Evolutionary conservation across 306 rosid genomes (phyloP), one percentile per base, ranked within the genome.

Genomic region (Citrullus amarus): DNA sequence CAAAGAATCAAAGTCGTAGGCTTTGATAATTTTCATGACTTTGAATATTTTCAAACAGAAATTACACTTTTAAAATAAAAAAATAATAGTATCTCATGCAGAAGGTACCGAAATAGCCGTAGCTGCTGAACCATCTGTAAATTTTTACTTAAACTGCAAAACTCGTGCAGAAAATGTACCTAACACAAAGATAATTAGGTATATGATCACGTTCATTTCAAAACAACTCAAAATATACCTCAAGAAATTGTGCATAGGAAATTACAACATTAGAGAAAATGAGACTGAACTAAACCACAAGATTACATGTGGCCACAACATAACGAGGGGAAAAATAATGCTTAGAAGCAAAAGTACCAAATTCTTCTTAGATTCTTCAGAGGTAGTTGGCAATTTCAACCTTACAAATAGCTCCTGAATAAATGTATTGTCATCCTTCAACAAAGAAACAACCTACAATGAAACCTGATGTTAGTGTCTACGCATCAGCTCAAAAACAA

Each of bases 41-140:
- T 48, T 48, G 54, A 48, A 48, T 48, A 48, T 48, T 48, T 44
- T 22, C 59, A 73, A 57, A 77, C 32, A 12, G 36, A 30, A 38
- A 77, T 38, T 38, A 30, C 77, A 67, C 60, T 48, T 60, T 48
- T 16, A 28, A 77, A 73, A 78, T 32, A 17, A 30, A 65, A 16
- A 67, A 61, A 55, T 54, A 22, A 76, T 18, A 0, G 59, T 34
- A 73, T 50, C 6, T 30, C 77, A 73, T 51, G 63, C 75, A 18
- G 77, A 85, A 67, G 73, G 66, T 86, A 94, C 98, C 97, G 87
- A 85, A 87, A 92, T 73, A 94, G 89, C 80, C 96, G 93, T 72
- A 90, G 89, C 86, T 94, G 98, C 82, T 94, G 93, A 74, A 92
- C 97, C 96, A 92, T 90, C 86, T 89, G 98, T 83, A 94, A 89